phyloP scores from a whole-genome alignment of 768 basidiomycete genomes.

The Suillus tomentosus region DNA sequence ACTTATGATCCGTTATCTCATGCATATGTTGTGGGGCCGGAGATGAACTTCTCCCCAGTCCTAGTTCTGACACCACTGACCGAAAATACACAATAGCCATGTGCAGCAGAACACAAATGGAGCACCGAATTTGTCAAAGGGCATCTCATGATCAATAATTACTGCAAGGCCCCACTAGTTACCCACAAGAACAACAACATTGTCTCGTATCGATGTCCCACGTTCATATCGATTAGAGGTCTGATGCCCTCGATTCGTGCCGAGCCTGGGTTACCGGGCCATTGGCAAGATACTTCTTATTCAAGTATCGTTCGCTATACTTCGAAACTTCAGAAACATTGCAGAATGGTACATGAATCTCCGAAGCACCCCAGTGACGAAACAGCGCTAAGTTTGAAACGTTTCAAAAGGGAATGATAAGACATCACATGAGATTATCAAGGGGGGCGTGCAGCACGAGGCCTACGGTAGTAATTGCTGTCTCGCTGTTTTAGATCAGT shows the following conservation, averaged over 20 bases:
- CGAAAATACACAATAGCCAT: background rate
- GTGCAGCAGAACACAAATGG: background rate
- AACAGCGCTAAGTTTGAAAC: background rate
- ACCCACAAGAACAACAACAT: background rate
- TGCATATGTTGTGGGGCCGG: background rate
- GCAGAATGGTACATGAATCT: background rate
- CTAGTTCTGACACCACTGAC: background rate
- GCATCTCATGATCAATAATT: background rate
- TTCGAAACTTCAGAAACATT: background rate
- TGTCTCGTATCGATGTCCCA: slow-evolving; percentile 25
- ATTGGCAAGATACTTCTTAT: background rate
- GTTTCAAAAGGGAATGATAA: background rate
- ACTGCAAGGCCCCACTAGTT: background rate
- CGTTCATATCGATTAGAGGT: slow-evolving; percentile 29
- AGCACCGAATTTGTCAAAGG: background rate
- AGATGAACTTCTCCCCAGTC: background rate
- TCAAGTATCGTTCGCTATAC: background rate
- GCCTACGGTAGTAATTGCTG: background rate
- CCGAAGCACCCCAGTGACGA: background rate
- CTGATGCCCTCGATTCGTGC: background rate
- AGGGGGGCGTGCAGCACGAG: no score
- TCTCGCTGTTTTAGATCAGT: background rate
- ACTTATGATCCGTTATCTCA: background rate
- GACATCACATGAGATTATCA: background rate
- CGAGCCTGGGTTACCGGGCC: background rate